Conservation (phyloP, 306 rosid species). For the Glycine tomentella region DNA sequence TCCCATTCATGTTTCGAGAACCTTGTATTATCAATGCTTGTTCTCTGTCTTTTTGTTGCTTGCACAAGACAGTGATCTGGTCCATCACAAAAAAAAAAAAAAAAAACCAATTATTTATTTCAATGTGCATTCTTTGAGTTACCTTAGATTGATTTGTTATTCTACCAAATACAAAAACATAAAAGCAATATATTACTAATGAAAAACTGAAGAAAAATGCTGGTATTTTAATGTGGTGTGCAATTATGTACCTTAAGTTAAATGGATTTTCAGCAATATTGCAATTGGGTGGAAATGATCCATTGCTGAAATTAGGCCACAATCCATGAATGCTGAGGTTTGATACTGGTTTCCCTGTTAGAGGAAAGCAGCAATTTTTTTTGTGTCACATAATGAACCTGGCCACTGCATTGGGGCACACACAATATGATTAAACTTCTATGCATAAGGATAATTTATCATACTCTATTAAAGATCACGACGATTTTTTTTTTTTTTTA, state of each 20-base stretch:
- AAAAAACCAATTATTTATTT: background rate
- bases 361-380: conserved; percentile 49
- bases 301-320: conserved; percentile 53
- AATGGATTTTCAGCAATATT: conserved; percentile 31
- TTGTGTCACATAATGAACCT: conserved; percentile 48
- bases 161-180: background rate
- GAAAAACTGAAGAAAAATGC: background rate
- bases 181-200: background rate
- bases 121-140: background rate
- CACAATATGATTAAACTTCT: too few species aligned
- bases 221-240: background rate
- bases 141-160: too few species aligned
- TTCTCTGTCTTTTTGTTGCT: conserved; percentile 8
- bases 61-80: conserved; percentile 48
- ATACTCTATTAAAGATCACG: background rate
- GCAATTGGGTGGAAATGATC: conserved; percentile 48
- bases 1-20: conserved; percentile 56
- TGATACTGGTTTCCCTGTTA: conserved; percentile 46
- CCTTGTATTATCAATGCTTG: background rate
- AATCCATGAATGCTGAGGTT: conserved; percentile 50
- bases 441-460: too few species aligned
- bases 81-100: background rate
- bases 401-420: conserved; percentile 49
- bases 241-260: conserved; percentile 30
- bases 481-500: too few species aligned